These are phyloP conservation scores for Corymbia maculata DNA, from an alignment of 345 rosid genomes.

Conservation along the genomic window DNA sequence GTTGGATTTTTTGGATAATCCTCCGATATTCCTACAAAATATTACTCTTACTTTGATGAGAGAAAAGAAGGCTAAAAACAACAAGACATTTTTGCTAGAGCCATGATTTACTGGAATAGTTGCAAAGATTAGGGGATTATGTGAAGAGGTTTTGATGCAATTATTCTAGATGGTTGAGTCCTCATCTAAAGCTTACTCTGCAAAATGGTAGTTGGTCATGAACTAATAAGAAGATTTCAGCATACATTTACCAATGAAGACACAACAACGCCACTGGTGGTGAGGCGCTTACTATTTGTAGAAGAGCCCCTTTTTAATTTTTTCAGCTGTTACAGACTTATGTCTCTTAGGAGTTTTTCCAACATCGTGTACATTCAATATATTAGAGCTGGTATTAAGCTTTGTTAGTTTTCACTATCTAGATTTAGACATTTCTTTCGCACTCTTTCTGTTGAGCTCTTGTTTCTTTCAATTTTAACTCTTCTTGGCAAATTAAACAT, in stretches of 20 bases:
- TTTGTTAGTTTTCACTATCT: neutral
- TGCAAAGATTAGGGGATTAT: neutral
- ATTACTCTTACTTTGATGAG: neutral
- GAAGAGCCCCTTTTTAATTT: neutral
- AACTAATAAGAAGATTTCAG: neutral
- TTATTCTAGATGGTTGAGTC: neutral
- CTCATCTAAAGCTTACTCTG: neutral
- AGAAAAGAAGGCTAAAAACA: neutral
- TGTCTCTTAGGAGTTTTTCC: neutral
- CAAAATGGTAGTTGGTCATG: neutral
- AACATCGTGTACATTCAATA: neutral
- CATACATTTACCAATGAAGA: neutral
- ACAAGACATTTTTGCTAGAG: neutral
- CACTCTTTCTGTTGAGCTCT: neutral
- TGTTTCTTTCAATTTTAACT: neutral
- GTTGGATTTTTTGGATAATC: neutral
- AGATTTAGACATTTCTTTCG: neutral
- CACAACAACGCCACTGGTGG: neutral
- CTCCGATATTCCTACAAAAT: fast-evolving
- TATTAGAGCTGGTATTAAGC: neutral
- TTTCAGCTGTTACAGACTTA: neutral
- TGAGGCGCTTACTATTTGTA: neutral
- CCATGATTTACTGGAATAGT: neutral
- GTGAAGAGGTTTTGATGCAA: neutral
- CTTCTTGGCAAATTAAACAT: neutral